Base-by-base conservation (phyloP, 768 basidiomycete genomes). In the Pleurotus eryngii region DNA sequence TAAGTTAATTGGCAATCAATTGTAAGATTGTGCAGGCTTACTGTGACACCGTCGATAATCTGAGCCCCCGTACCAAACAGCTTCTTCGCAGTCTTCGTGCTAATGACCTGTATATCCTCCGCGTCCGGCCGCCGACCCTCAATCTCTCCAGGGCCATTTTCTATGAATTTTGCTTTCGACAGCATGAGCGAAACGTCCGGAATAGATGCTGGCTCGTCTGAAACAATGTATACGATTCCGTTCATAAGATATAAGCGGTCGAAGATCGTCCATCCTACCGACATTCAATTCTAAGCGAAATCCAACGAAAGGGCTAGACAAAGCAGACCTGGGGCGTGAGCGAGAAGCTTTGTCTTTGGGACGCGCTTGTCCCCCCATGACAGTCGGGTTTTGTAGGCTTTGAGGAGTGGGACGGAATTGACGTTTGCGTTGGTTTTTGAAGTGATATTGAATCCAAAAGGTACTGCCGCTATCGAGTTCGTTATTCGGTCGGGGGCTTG, bases 191-290 rank as follows among this genome's bases (percentile, higher is more conserved):
- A 72, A 12, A 85, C 72, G 47, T 86, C 78, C 12, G 95, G 95
- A 46, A 94, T 68, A 2, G 69, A 73, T 7, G 78, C 74, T 5
- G 89, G 89, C 17, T 85, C 73, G 68, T 93, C 85, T 3, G 87
- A 82, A 42, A 98, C 92, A 61, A 96, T 77, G 67, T 86, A 94
- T 38, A 90, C 80, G 5, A 89, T 87, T 46, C 92, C 92, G 61
- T 93, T 91, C 63, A 85, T 74, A 56, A 93, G 71, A 67, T 91
- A 96, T 8, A 96, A 77, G 56, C 80, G 83, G 72, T 95, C 91
- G 59, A 94, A 86, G 51, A 95, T 85, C 1, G 93, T 92, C 94
- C 92, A 97, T 30, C 94, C 93, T 94, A 65, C 24, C 12, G 24
- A 49, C 50, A 55, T 24, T 17, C 8, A 4, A 47, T 30, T 49